These are phyloP conservation scores for Cenococcum geophilum DNA, from an alignment of 495 filamentous ascomycete species.

Conservation along the genomic window DNA sequence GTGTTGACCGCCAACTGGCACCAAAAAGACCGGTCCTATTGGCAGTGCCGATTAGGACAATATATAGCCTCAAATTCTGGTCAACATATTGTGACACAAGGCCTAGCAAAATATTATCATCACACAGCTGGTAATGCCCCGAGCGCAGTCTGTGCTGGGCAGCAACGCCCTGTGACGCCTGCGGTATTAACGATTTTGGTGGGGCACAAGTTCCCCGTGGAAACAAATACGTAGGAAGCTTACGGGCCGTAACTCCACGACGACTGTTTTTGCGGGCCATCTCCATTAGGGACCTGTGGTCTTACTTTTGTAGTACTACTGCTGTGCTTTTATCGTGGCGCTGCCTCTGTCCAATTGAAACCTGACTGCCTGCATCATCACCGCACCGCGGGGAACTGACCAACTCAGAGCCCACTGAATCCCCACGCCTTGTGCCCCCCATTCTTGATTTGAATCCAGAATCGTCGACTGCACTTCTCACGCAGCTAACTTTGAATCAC, in stretches of 20 bases:
- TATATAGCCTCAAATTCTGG: too few species aligned
- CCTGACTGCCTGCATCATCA: neutral
- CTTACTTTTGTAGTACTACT: neutral
- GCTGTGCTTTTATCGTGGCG: neutral
- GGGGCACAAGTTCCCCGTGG: neutral
- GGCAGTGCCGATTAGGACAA: too few species aligned
- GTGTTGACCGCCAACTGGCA: too few species aligned
- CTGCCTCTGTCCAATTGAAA: neutral
- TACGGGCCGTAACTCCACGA: neutral
- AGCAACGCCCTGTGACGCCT: neutral
- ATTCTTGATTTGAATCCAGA: neutral
- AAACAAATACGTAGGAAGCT: neutral
- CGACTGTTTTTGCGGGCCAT: neutral
- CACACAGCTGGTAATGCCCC: too few species aligned
- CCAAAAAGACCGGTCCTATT: too few species aligned
- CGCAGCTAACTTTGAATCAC: constrained; percentile 4
- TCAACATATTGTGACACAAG: too few species aligned
- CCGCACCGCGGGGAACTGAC: neutral
- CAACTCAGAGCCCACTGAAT: neutral
- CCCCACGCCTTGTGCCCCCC: neutral
- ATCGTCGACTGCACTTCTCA: neutral
- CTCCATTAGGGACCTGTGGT: too few species aligned
- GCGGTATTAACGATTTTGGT: neutral
- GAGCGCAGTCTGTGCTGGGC: neutral
- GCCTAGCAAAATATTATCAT: too few species aligned